Percentiles rank a stretch among this genome's conserved stretches.
These are phyloP conservation scores for Sporobolomyces roseus DNA, from an alignment of 768 basidiomycete species.

Conservation along the genomic window DNA sequence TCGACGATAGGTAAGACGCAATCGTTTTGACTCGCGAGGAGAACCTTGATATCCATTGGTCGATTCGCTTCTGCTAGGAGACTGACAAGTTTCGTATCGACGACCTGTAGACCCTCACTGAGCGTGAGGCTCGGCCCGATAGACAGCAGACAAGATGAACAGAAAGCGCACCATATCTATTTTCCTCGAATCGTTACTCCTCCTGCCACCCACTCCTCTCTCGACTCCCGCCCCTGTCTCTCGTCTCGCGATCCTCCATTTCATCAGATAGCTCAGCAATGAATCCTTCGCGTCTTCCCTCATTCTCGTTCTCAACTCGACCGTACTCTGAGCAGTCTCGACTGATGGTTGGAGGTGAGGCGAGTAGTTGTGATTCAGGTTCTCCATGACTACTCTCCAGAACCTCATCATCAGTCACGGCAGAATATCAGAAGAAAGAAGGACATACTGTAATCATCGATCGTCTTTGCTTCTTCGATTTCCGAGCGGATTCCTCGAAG, in stretches of 20 bases:
- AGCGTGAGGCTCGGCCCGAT: too few species aligned
- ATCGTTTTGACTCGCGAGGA: conserved; percentile 37
- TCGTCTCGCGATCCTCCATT: conserved; percentile 32
- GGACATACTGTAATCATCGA: conserved; percentile 42
- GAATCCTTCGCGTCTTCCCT: conserved; percentile 11
- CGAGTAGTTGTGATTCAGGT: conserved; percentile 44
- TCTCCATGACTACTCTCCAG: conserved; percentile 32
- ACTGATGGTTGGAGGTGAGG: conserved; percentile 41
- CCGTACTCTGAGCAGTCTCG: conserved; percentile 29
- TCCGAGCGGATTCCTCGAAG: too few species aligned
- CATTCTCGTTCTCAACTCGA: conserved; percentile 29
- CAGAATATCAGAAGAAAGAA: background rate
- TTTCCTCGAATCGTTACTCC: conserved; percentile 34
- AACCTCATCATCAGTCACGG: background rate
- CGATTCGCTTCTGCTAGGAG: conserved; percentile 21
- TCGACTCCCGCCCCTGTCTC: background rate
- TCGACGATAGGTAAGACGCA: conserved; percentile 21
- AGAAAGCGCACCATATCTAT: conserved; percentile 36
- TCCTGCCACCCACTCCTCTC: background rate
- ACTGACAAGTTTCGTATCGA: conserved; percentile 36
- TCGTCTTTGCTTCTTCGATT: background rate
- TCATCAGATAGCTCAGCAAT: conserved; percentile 24
- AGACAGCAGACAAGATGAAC: background rate
- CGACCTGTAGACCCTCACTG: conserved; percentile 8
- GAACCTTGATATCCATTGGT: conserved; percentile 25